These are phyloP conservation scores for Coemansia sp. DNA, from an alignment of 371 early-diverging fungal genomes.

Conservation along the genomic window DNA sequence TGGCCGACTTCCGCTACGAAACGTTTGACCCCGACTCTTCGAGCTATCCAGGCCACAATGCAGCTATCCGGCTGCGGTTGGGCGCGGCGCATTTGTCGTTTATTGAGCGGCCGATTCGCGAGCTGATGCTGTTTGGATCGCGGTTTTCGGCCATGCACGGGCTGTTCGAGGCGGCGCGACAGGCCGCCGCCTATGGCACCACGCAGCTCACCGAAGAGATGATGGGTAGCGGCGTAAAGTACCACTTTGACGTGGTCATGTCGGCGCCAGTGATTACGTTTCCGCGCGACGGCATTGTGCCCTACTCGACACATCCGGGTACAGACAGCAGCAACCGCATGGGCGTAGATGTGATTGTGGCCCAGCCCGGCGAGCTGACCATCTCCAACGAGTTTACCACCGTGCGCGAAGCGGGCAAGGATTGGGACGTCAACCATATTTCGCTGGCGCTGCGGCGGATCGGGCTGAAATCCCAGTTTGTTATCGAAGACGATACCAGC, in stretches of 20 bases:
- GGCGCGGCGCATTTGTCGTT: constrained; percentile 81
- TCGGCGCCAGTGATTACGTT: constrained; percentile 89
- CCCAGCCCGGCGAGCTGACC: constrained; percentile 85
- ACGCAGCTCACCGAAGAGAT: constrained; percentile 72
- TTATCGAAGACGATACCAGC: constrained; percentile 19
- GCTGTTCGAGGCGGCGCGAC: constrained; percentile 82
- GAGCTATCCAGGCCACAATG: constrained; percentile 84
- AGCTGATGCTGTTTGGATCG: constrained; percentile 63
- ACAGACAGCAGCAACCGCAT: constrained; percentile 15
- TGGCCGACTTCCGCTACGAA: constrained; percentile 84
- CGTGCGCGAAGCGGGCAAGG: constrained; percentile 42
- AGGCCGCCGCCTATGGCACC: constrained; percentile 79
- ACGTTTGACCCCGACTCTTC: constrained; percentile 60
- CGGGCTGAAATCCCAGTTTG: constrained; percentile 54
- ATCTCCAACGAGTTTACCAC: constrained; percentile 70
- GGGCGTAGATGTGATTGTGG: constrained; percentile 60
- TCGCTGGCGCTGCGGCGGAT: constrained; percentile 62
- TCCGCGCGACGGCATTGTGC: constrained; percentile 63
- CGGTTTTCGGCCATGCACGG: constrained; percentile 87
- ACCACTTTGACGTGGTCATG: constrained; percentile 81
- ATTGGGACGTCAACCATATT: constrained; percentile 49
- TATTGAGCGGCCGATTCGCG: constrained; percentile 61
- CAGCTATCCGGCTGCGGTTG: constrained; percentile 70
- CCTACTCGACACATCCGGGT: constrained; percentile 32
- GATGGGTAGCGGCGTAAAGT: constrained; percentile 64